phyloP scores from a whole-genome alignment of 495 filamentous ascomycete genomes.

The Mycothermus thermophilus region DNA sequence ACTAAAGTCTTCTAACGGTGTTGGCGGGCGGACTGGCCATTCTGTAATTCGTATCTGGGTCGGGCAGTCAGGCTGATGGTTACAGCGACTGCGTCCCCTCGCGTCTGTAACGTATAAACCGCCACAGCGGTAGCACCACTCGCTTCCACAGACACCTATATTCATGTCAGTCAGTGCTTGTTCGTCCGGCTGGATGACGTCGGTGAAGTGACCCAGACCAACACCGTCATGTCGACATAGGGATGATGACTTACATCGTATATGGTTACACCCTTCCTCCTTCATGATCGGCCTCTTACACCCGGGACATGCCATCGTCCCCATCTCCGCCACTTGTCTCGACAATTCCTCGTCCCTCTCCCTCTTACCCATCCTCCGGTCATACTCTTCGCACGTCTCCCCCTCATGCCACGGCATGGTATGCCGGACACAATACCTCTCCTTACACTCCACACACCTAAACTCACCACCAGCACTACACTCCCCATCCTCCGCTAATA shows the following conservation, averaged over 20 bases:
- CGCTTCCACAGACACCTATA: slow-evolving; percentile 26
- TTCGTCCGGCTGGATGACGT: too few species aligned
- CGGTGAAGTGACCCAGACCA: neutral
- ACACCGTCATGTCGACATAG: neutral
- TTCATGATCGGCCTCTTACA: slow-evolving; percentile 32
- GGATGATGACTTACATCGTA: slow-evolving; percentile 25
- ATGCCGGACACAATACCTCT: slow-evolving; percentile 29
- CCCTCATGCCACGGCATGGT: slow-evolving; percentile 34
- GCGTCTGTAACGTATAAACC: slow-evolving; percentile 16
- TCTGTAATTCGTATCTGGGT: too few species aligned
- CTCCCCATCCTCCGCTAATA: slow-evolving; percentile 12
- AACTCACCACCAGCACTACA: slow-evolving; percentile 30
- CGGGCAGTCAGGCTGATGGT: too few species aligned
- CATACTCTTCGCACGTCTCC: slow-evolving; percentile 36
- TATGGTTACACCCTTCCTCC: slow-evolving; percentile 35
- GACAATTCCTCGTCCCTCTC: slow-evolving; percentile 24
- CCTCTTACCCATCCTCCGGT: slow-evolving; percentile 17
- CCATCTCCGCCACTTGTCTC: slow-evolving; percentile 24
- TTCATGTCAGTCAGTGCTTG: neutral
- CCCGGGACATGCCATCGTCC: slow-evolving; percentile 29
- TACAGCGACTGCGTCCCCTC: too few species aligned
- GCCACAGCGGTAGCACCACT: slow-evolving; percentile 36
- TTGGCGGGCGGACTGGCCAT: too few species aligned
- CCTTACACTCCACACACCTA: slow-evolving; percentile 25
- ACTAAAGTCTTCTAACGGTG: too few species aligned